These are phyloP conservation scores for Graphiopsis chlorocephala DNA, from an alignment of 2,329 filamentous ascomycete genomes.

Conservation along the genomic window DNA sequence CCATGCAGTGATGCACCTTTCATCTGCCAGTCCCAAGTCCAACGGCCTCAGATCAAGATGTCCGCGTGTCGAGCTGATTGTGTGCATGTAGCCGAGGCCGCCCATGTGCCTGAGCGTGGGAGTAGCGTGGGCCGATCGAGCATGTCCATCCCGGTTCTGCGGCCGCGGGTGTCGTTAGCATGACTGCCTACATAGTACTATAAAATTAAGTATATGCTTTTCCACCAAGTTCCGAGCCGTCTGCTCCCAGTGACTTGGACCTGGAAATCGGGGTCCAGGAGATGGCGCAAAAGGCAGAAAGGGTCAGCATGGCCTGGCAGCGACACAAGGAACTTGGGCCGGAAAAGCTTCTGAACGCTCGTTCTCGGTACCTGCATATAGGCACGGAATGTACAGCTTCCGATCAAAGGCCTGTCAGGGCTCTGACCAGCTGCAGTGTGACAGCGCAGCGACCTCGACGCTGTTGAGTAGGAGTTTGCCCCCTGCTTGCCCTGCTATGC, in stretches of 20 bases:
- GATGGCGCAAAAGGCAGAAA: not conserved
- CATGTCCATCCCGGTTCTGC: not conserved
- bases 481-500: not conserved
- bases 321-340: not conserved
- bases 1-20: not conserved
- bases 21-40: not conserved
- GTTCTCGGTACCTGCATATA: constrained; percentile 4
- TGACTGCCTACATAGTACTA: not conserved
- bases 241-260: not conserved
- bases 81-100: not conserved
- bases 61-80: not conserved
- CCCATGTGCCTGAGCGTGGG: not conserved
- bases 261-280: not conserved
- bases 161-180: not conserved
- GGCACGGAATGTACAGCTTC: not conserved
- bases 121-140: not conserved
- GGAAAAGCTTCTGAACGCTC: not conserved
- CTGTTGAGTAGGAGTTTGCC: not conserved
- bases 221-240: not conserved
- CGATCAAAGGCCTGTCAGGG: constrained; percentile 2
- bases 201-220: not conserved
- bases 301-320: not conserved
- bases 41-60: not conserved
- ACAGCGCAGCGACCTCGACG: not conserved
- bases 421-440: not conserved